These are phyloP conservation scores for Akanthomyces lecanii DNA, from an alignment of 2,329 filamentous ascomycete species.

Conservation along the genomic window DNA sequence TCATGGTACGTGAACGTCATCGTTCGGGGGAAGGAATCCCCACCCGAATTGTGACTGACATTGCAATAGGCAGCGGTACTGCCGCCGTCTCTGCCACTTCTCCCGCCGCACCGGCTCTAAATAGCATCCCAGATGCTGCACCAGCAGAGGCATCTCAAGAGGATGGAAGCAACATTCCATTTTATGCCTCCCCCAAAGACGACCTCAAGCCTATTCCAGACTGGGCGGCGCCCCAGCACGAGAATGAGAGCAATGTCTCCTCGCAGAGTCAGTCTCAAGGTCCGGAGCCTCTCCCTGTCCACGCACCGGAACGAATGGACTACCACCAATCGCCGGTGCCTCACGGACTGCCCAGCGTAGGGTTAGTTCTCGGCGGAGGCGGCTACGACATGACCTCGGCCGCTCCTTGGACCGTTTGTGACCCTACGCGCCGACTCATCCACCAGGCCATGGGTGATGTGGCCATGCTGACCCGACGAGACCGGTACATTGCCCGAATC, in stretches of 20 bases:
- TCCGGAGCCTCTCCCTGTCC: neutral
- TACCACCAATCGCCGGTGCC: slow-evolving; percentile 23
- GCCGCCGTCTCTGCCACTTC: neutral
- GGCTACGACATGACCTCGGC: neutral
- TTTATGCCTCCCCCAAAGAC: neutral
- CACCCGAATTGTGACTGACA: neutral
- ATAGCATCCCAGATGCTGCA: neutral
- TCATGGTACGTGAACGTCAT: slow-evolving; percentile 40
- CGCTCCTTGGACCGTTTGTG: slow-evolving; percentile 33
- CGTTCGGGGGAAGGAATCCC: neutral
- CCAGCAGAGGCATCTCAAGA: neutral
- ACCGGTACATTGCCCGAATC: slow-evolving; percentile 47
- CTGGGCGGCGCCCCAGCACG: neutral
- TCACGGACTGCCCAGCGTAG: slow-evolving; percentile 8
- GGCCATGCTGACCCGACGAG: slow-evolving; percentile 38
- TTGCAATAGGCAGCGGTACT: neutral
- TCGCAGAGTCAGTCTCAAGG: neutral
- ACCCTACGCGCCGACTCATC: slow-evolving; percentile 24
- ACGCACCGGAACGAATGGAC: neutral
- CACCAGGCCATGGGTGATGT: slow-evolving; percentile 44
- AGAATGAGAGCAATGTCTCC: neutral
- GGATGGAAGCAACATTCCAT: neutral
- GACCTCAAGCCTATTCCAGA: neutral
- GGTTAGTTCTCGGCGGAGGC: slow-evolving; percentile 17
- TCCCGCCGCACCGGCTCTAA: neutral